A percentile compares a stretch with the other conserved stretches of the same genome.
phyloP scores from a whole-genome alignment of 2,329 filamentous ascomycete species.

The Calonectria henricotiae region DNA sequence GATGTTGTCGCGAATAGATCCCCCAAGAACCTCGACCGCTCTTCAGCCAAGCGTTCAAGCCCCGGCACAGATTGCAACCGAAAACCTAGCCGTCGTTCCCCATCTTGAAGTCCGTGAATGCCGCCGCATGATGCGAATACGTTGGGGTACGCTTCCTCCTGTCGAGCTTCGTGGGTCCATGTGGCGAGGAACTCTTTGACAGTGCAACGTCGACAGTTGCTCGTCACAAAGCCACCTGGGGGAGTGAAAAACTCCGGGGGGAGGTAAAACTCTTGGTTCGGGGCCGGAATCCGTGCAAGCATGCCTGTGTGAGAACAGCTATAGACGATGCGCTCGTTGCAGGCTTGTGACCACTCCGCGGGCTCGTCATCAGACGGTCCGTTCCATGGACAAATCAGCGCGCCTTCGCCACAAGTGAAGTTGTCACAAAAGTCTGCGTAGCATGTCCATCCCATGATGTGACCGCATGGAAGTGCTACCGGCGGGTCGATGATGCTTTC shows the following conservation, averaged over 20 bases:
- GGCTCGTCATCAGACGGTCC: slow-evolving; percentile 38
- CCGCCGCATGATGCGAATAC: slow-evolving; percentile 29
- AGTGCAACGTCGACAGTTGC: slow-evolving; percentile 40
- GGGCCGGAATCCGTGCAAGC: neutral
- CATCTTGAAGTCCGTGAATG: slow-evolving; percentile 21
- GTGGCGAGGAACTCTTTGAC: slow-evolving; percentile 25
- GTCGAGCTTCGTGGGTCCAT: slow-evolving; percentile 37
- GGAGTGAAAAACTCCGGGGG: slow-evolving; percentile 26
- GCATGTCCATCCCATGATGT: slow-evolving; percentile 45
- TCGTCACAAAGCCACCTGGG: slow-evolving; percentile 1
- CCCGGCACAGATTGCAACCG: neutral
- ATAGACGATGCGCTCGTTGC: slow-evolving; percentile 42
- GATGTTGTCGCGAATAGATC: slow-evolving; percentile 32
- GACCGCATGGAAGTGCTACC: slow-evolving; percentile 45
- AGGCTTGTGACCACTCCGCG: slow-evolving; percentile 24
- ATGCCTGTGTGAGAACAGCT: slow-evolving; percentile 37
- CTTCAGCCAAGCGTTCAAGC: neutral
- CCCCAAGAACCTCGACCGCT: neutral
- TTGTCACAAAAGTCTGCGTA: slow-evolving; percentile 29
- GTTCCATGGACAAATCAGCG: slow-evolving; percentile 42
- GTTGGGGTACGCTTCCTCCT: neutral
- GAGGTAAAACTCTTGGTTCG: slow-evolving; percentile 4
- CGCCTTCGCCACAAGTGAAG: neutral
- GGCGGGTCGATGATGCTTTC: slow-evolving; percentile 10
- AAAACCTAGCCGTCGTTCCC: neutral